These are phyloP conservation scores for Thielaviopsis musarum DNA, from an alignment of 2,329 filamentous ascomycete genomes.

Conservation along the genomic window DNA sequence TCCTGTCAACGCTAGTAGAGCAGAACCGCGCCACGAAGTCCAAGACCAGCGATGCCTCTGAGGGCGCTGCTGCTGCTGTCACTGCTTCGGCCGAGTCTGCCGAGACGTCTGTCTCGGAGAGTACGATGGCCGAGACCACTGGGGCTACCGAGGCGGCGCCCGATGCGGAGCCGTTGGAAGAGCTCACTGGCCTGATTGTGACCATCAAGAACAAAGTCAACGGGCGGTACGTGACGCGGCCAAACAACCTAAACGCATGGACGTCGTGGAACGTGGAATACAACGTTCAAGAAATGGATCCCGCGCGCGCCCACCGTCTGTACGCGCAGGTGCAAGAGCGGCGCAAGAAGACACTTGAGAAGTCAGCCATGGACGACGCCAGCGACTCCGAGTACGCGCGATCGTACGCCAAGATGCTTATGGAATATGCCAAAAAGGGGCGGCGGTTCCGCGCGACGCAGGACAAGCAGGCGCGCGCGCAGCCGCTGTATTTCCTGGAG, in stretches of 20 bases:
- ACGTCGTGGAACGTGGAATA: conserved; percentile 64
- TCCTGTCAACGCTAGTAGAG: conserved; percentile 30
- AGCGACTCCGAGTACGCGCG: conserved; percentile 24
- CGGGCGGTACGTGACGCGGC: conserved; percentile 43
- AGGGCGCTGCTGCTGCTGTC: not conserved
- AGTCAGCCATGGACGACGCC: not conserved
- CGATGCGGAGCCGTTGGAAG: conserved; percentile 12
- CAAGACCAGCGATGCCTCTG: not conserved
- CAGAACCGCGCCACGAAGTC: conserved; percentile 1
- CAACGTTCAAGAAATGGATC: conserved; percentile 45
- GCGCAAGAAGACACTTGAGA: conserved; percentile 29
- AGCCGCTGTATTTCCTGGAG: conserved; percentile 26
- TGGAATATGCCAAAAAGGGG: conserved; percentile 34
- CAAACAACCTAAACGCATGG: conserved; percentile 25
- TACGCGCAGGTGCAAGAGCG: conserved; percentile 41
- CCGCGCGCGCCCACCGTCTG: conserved; percentile 27
- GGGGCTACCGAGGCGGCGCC: not conserved
- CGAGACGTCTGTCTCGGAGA: not conserved
- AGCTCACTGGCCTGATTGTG: conserved; percentile 53
- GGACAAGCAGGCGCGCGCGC: conserved; percentile 31
- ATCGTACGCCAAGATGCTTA: conserved; percentile 30
- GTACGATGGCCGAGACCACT: too few species aligned
- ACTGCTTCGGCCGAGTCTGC: not conserved
- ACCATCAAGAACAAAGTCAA: conserved; percentile 59
- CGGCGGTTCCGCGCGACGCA: conserved; percentile 38